Evolutionary conservation across 2,329 filamentous ascomycete genomes (phyloP).

Genomic region (Falciphora oryzae): DNA sequence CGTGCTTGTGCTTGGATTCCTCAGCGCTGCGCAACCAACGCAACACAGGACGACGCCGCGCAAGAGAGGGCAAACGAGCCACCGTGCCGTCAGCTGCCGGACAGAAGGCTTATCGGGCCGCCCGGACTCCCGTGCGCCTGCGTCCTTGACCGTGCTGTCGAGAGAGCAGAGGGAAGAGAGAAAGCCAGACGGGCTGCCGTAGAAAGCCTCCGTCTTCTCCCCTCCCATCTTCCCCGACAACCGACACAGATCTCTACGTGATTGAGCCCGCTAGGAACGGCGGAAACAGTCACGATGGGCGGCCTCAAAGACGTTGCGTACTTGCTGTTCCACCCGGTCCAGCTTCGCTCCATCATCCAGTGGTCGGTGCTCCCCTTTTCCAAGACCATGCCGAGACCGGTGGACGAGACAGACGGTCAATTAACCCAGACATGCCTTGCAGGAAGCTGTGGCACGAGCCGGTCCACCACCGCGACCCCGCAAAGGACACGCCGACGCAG

Average conservation of each 20-base stretch:
- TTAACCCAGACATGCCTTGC: slow-evolving; percentile 19
- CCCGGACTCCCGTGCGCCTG: not conserved
- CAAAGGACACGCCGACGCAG: slow-evolving; percentile 68
- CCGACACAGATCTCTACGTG: not conserved
- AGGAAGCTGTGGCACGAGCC: slow-evolving; percentile 98
- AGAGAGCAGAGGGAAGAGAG: not conserved
- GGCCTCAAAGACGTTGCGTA: slow-evolving; percentile 53
- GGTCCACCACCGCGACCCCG: slow-evolving; percentile 74
- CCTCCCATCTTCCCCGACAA: not conserved
- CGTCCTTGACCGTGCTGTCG: no score
- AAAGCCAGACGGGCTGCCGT: not conserved
- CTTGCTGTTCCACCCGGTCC: slow-evolving; percentile 66
- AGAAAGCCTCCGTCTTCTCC: not conserved
- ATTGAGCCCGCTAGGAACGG: not conserved
- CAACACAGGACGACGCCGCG: not conserved
- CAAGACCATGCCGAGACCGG: not conserved
- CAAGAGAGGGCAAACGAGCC: not conserved
- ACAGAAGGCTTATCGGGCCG: not conserved
- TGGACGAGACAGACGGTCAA: not conserved
- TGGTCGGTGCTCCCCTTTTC: slow-evolving; percentile 53
- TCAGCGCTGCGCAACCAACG: not conserved
- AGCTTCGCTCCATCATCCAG: slow-evolving; percentile 81
- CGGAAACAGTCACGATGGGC: slow-evolving; percentile 42
- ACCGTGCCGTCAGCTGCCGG: not conserved
- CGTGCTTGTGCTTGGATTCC: not conserved